These are phyloP conservation scores for Fraxinus pennsylvanica DNA, from an alignment of 257 asterid species.

Conservation along the genomic window DNA sequence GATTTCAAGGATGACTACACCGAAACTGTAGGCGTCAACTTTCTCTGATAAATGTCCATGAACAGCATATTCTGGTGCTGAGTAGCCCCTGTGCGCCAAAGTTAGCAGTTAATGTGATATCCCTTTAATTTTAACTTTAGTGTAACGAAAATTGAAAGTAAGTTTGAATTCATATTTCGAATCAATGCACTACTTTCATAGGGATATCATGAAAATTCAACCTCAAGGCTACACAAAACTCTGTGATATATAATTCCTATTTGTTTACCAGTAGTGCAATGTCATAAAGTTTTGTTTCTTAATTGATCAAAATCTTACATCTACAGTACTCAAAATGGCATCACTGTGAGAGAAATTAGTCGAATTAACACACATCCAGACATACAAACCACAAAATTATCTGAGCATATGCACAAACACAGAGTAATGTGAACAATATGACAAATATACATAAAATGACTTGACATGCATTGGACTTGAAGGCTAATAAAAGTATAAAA, in stretches of 20 bases:
- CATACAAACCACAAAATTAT: not conserved
- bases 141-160: not conserved
- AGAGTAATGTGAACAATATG: not conserved
- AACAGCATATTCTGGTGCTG: conserved; percentile 85
- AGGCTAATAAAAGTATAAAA: not conserved
- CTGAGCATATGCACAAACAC: not conserved
- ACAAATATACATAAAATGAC: not conserved
- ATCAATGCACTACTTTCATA: not conserved
- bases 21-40: conserved; percentile 80
- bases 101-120: not conserved
- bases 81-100: conserved; percentile 61
- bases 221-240: not conserved
- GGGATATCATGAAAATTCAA: not conserved
- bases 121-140: not conserved
- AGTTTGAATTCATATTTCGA: not conserved
- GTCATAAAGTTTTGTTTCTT: not conserved
- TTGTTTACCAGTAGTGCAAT: not conserved
- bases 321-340: not conserved
- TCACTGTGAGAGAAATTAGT: not conserved
- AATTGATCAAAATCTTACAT: not conserved
- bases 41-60: conserved; percentile 84
- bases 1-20: conserved; percentile 67
- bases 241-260: not conserved
- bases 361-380: not conserved
- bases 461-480: not conserved